Conservation (phyloP, 208 protist genomes). For the Leishmania tropica region DNA sequence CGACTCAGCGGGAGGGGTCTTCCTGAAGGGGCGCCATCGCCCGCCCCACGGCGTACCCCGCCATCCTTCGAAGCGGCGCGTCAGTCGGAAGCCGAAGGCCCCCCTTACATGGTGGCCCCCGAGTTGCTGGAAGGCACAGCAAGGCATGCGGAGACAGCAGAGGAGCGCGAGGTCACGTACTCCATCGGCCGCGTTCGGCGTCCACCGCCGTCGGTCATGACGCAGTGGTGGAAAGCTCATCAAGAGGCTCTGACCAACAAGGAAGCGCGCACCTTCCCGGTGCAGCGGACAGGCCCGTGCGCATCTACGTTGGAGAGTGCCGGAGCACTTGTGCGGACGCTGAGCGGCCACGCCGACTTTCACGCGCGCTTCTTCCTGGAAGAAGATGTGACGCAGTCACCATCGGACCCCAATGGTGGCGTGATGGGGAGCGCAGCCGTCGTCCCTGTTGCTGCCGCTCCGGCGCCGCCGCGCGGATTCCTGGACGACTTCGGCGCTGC, state of each 20-base stretch:
- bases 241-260: conserved; percentile 2
- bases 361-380: conserved; percentile 1
- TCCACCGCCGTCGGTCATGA: conserved; percentile 9
- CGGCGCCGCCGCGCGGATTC: neutral
- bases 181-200: conserved; percentile 22
- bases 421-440: conserved; percentile 9
- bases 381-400: neutral
- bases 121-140: neutral
- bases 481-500: conserved; percentile 5
- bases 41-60: neutral
- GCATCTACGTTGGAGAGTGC: neutral
- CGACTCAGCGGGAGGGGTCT: neutral
- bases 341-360: conserved; percentile 16
- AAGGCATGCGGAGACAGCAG: conserved; percentile 19
- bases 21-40: neutral
- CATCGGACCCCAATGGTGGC: neutral
- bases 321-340: conserved; percentile 7
- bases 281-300: no score
- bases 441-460: neutral
- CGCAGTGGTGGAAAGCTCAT: conserved; percentile 25
- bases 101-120: neutral
- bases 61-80: neutral
- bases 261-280: neutral
- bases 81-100: neutral
- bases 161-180: conserved; percentile 34